Conservation (phyloP, 495 filamentous ascomycete species). For the Hapsidospora chrysogenum region DNA sequence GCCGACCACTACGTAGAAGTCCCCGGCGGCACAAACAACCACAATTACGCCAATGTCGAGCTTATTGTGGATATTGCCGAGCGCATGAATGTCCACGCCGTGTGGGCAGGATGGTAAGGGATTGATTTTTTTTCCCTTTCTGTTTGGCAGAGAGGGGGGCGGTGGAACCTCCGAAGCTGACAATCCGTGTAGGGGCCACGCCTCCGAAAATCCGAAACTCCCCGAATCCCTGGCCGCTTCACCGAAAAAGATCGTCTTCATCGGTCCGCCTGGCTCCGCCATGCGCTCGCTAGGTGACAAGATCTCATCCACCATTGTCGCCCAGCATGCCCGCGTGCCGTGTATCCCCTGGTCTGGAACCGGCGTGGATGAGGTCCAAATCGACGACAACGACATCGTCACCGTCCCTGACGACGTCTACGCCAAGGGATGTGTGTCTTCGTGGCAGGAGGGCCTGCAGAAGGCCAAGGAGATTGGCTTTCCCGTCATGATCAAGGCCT, state of each 20-base stretch:
- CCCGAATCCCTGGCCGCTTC: slow-evolving; percentile 91
- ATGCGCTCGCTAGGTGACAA: slow-evolving; percentile 99
- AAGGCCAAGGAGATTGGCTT: slow-evolving; percentile 88
- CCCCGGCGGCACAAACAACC: slow-evolving; percentile 99
- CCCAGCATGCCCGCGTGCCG: slow-evolving; percentile 90
- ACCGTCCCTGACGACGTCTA: slow-evolving; percentile 81
- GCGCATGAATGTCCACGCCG: slow-evolving; percentile 93
- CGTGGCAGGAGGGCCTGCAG: slow-evolving; percentile 71
- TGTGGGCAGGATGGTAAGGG: slow-evolving; percentile 94
- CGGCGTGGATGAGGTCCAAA: slow-evolving; percentile 63
- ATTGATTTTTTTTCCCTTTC: background rate
- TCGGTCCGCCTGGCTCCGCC: slow-evolving; percentile 90
- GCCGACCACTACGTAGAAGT: slow-evolving; percentile 98
- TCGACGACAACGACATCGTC: slow-evolving; percentile 76
- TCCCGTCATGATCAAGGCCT: slow-evolving; percentile 98
- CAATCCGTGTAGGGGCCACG: slow-evolving; percentile 52
- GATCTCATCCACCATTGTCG: slow-evolving; percentile 98
- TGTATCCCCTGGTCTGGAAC: slow-evolving; percentile 98
- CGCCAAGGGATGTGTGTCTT: slow-evolving; percentile 75
- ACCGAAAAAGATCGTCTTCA: slow-evolving; percentile 96
- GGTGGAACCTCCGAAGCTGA: background rate
- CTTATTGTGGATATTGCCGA: slow-evolving; percentile 99
- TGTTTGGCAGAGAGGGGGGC: background rate
- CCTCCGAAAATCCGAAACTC: slow-evolving; percentile 95
- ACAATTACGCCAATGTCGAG: slow-evolving; percentile 99